These are phyloP conservation scores for Friedmanniomyces endolithicus DNA, from an alignment of 495 filamentous ascomycete genomes.

Conservation along the genomic window DNA sequence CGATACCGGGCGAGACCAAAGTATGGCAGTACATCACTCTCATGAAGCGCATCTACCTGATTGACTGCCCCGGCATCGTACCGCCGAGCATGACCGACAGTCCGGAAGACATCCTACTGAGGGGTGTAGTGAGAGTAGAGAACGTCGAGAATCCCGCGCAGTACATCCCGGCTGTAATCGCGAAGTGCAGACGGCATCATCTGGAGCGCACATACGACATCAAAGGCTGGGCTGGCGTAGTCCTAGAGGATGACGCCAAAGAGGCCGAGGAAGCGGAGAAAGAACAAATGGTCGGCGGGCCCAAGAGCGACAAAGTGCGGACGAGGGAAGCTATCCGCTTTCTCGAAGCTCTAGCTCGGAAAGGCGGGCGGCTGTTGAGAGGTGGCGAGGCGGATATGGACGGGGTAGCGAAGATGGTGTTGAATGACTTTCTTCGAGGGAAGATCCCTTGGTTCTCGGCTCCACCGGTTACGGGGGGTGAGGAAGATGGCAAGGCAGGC, in stretches of 20 bases:
- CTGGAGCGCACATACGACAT: conserved; percentile 88
- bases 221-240: conserved; percentile 39
- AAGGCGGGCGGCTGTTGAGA: conserved; percentile 71
- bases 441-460: conserved; percentile 94
- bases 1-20: conserved; percentile 91
- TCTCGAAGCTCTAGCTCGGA: conserved; percentile 74
- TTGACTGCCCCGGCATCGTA: conserved; percentile 93
- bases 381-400: conserved; percentile 88
- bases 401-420: conserved; percentile 85
- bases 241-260: not conserved
- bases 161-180: conserved; percentile 75
- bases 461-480: conserved; percentile 49
- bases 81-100: conserved; percentile 72
- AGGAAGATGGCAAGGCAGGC: conserved; percentile 20
- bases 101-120: conserved; percentile 76
- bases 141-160: conserved; percentile 92
- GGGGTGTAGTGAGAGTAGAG: conserved; percentile 85
- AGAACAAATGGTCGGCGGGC: conserved; percentile 5
- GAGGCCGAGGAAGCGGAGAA: not conserved
- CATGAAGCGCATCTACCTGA: conserved; percentile 94
- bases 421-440: conserved; percentile 89
- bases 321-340: conserved; percentile 59
- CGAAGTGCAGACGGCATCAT: conserved; percentile 69
- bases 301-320: conserved; percentile 6
- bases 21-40: conserved; percentile 96